Evolutionary conservation across 225 moss, liverwort and hornwort genomes (phyloP).

Genomic region (Takakia lepidozioides): DNA sequence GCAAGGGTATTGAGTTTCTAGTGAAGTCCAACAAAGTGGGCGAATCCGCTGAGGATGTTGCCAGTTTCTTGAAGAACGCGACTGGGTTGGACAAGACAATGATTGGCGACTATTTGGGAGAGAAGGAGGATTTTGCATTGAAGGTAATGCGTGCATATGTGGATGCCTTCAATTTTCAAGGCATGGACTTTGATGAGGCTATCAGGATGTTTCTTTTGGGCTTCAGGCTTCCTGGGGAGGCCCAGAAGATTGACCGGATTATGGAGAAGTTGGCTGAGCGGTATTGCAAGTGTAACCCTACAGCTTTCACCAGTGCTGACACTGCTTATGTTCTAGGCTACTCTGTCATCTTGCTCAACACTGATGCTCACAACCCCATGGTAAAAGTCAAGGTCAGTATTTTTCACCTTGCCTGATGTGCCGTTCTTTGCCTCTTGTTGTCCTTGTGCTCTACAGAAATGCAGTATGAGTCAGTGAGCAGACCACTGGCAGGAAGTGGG

Average conservation of each 20-base stretch:
- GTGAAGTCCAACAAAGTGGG: conserved; percentile 86
- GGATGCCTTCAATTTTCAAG: conserved; percentile 87
- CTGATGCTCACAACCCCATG: conserved; percentile 95
- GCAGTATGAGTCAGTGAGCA: not conserved
- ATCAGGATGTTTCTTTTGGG: conserved; percentile 86
- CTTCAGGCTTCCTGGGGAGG: conserved; percentile 95
- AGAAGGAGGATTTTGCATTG: conserved; percentile 85
- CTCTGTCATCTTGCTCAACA: conserved; percentile 97
- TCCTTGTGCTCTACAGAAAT: not conserved
- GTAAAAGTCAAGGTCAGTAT: conserved; percentile 85
- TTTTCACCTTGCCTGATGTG: not conserved
- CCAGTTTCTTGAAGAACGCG: conserved; percentile 62
- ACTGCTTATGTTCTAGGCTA: conserved; percentile 98
- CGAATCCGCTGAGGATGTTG: conserved; percentile 81
- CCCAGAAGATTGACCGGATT: conserved; percentile 97
- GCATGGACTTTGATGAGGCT: conserved; percentile 89
- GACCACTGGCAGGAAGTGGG: no score
- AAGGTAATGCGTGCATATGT: conserved; percentile 99
- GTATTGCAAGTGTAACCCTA: conserved; percentile 93
- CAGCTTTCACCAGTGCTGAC: conserved; percentile 92
- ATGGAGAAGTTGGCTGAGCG: conserved; percentile 99
- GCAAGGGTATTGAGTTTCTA: conserved; percentile 93
- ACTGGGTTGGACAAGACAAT: conserved; percentile 96
- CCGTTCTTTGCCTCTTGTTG: not conserved
- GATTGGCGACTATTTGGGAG: conserved; percentile 99